These are phyloP conservation scores for Cairneyella variabilis DNA, from an alignment of 495 filamentous ascomycete species.

Conservation along the genomic window DNA sequence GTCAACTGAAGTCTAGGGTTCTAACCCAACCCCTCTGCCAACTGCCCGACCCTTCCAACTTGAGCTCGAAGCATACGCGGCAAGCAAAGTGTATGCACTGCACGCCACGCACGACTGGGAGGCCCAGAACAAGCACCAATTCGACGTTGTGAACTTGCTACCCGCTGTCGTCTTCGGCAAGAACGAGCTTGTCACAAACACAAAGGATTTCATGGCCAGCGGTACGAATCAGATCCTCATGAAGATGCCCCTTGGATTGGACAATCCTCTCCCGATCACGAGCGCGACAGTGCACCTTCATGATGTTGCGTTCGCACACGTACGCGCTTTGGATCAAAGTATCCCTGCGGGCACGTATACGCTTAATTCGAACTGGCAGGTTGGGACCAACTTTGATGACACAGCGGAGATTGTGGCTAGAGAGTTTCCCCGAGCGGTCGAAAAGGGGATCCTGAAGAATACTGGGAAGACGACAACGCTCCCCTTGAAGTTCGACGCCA, in stretches of 20 bases:
- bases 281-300: constrained; percentile 35
- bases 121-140: constrained; percentile 32
- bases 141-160: constrained; percentile 41
- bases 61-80: constrained; percentile 16
- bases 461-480: constrained; percentile 21
- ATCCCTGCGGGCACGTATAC: constrained; percentile 35
- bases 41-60: constrained; percentile 5
- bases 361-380: constrained; percentile 11
- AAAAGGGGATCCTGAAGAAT: constrained; percentile 31
- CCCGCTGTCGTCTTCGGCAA: constrained; percentile 39
- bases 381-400: constrained; percentile 40
- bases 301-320: constrained; percentile 40
- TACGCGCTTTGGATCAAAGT: constrained; percentile 31
- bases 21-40: no score
- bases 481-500: not conserved
- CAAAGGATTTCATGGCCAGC: constrained; percentile 30
- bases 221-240: constrained; percentile 22
- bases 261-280: constrained; percentile 17
- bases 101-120: constrained; percentile 37
- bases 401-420: constrained; percentile 30
- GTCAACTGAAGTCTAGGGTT: no score
- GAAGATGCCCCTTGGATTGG: constrained; percentile 22
- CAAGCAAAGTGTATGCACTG: constrained; percentile 31
- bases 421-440: constrained; percentile 36
- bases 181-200: constrained; percentile 35